Evolutionary conservation across 371 early-diverging fungal species (phyloP), one percentile per base, ranked within the genome.

Genomic region (Haplosporangium sp.): DNA sequence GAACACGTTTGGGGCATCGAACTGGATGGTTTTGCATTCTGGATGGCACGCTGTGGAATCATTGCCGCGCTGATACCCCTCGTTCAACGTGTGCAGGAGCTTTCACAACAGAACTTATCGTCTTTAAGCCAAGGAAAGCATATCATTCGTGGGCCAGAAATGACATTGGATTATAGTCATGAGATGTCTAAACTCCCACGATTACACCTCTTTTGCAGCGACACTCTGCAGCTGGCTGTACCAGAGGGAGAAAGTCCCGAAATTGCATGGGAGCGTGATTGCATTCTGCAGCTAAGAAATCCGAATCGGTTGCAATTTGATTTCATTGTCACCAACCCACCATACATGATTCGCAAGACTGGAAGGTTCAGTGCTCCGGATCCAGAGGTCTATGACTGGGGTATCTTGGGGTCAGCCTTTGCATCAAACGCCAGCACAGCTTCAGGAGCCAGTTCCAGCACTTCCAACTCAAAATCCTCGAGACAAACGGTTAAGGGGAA

Each of bases 261-360:
- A 10, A 63, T 76, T 55, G 21, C 21, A 0, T 86, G 86, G 83
- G 87, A 87, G 54, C 64, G 60, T 12, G 64, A 82, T 1, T 83
- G 83, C 43, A 67, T 87, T 37, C 46, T 59, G 14, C 67, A 60
- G 47, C 69, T 89, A n/a, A 81, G 90, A 8, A 81, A 88, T 53
- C 75, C 88, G 0, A 43, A 69, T 6, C 51, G 51, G 10, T 67
- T 87, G 12, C 86, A 83, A 51, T 86, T 89, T 57, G 85, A 87
- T 59, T 90, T 77, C 60, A 86, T 89, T 50, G 89, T 89, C 20
- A 88, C 89, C 29, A 90, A 90, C 62, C 90, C 90, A n/a, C 90
- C 90, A 7, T 90, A 90, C 60, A 87, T 89, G 87, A 90, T 89
- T 16, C 75, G 90, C 21, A 89, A 88, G 46, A 90, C 88, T 0